phyloP scores from a whole-genome alignment of 345 rosid species.

The Syzygium aqueum region DNA sequence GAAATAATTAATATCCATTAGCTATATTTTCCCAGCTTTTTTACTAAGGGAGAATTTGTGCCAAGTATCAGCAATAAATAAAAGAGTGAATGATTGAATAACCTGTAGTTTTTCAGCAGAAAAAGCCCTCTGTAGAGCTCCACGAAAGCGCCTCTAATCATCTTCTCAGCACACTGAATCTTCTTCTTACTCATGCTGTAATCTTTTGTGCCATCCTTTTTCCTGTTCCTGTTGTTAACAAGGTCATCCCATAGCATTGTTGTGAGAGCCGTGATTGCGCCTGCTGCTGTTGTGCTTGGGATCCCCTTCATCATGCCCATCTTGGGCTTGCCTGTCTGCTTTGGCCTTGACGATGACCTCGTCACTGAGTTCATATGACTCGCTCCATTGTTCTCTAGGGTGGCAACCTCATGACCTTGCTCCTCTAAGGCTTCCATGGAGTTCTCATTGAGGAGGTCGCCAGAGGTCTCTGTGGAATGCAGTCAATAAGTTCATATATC shows the following conservation, averaged over 20 bases:
- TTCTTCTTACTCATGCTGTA: slow-evolving; percentile 51
- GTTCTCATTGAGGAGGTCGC: background rate
- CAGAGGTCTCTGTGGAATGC: slow-evolving; percentile 24
- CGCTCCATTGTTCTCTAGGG: slow-evolving; percentile 58
- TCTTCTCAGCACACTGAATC: slow-evolving; percentile 79
- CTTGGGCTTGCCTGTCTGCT: slow-evolving; percentile 56
- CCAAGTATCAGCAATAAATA: background rate
- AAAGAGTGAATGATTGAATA: background rate
- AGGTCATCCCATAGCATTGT: slow-evolving; percentile 74
- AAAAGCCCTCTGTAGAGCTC: slow-evolving; percentile 85
- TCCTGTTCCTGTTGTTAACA: slow-evolving; percentile 43
- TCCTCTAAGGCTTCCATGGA: slow-evolving; percentile 18
- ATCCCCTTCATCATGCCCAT: slow-evolving; percentile 55
- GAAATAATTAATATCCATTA: background rate
- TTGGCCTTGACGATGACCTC: slow-evolving; percentile 41
- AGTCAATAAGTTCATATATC: background rate
- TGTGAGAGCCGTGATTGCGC: slow-evolving; percentile 47
- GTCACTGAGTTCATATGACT: slow-evolving; percentile 13
- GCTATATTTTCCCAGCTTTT: background rate
- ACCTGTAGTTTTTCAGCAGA: slow-evolving; percentile 75
- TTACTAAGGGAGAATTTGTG: background rate
- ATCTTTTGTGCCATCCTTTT: slow-evolving; percentile 35
- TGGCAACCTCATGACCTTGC: slow-evolving; percentile 33
- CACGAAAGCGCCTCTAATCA: slow-evolving; percentile 77
- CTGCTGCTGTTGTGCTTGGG: slow-evolving; percentile 43